Conservation (phyloP, 2,329 filamentous ascomycete genomes). For the Lachnellula suecica region DNA sequence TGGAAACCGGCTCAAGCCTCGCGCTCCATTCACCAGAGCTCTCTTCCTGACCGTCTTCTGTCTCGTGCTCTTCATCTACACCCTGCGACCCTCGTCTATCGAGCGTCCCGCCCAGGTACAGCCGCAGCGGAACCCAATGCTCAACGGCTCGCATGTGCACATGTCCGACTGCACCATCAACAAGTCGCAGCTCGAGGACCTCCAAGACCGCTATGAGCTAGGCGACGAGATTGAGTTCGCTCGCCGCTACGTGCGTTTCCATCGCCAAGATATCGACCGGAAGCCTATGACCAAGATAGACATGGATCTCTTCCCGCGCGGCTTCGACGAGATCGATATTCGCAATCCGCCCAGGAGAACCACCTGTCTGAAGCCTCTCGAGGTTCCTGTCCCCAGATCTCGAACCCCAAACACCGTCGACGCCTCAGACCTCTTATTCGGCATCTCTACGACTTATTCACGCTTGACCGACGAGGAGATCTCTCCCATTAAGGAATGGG, state of each 20-base stretch:
- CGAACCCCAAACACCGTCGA: constrained; percentile 50
- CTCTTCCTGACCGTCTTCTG: constrained; percentile 24
- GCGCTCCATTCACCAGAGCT: constrained; percentile 22
- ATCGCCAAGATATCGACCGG: constrained; percentile 47
- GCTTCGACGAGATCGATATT: constrained; percentile 49
- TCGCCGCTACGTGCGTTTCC: constrained; percentile 54
- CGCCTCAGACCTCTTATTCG: constrained; percentile 57
- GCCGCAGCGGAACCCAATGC: constrained; percentile 11
- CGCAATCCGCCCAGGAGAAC: constrained; percentile 40
- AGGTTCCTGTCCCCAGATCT: constrained; percentile 51
- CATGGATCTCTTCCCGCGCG: constrained; percentile 44
- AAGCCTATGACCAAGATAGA: constrained; percentile 51
- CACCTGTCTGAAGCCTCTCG: constrained; percentile 48
- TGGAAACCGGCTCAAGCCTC: constrained; percentile 16
- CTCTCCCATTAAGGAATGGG: constrained; percentile 57
- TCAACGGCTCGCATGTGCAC: constrained; percentile 6
- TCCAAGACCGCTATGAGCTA: constrained; percentile 48
- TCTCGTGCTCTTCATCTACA: constrained; percentile 24
- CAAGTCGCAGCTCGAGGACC: constrained; percentile 42
- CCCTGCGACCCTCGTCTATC: constrained; percentile 11
- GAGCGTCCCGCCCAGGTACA: constrained; percentile 6
- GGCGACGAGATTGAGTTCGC: constrained; percentile 53
- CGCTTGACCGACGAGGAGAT: constrained; percentile 51
- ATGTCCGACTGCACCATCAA: constrained; percentile 46
- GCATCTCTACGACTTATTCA: constrained; percentile 57